phyloP scores from a whole-genome alignment of 306 rosid species.

The Vigna reflexopilosa region DNA sequence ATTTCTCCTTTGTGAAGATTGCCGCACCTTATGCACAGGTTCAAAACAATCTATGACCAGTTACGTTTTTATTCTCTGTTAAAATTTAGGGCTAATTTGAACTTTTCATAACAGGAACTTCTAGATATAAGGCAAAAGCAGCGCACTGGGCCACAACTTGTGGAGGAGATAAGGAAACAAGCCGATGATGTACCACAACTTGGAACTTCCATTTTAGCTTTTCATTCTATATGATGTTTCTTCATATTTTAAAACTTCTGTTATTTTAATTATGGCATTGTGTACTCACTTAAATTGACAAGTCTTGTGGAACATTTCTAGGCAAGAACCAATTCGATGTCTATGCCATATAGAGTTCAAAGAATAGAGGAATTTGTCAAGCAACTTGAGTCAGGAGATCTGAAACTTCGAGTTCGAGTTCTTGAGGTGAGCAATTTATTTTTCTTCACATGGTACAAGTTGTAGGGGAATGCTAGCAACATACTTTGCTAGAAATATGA shows the following conservation, averaged over 20 bases:
- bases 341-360: slow-evolving; percentile 98
- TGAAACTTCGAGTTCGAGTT: slow-evolving; percentile 94
- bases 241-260: too few species aligned
- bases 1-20: slow-evolving; percentile 89
- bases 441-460: not conserved
- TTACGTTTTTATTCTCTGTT: not conserved
- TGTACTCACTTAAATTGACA: slow-evolving; percentile 17
- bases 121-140: slow-evolving; percentile 76
- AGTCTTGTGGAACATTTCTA: slow-evolving; percentile 44
- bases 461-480: too few species aligned
- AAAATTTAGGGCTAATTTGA: slow-evolving; percentile 25
- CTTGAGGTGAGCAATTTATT: slow-evolving; percentile 67
- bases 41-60: slow-evolving; percentile 9
- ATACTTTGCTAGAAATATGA: too few species aligned
- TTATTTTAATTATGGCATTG: not conserved
- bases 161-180: slow-evolving; percentile 84
- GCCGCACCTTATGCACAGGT: slow-evolving; percentile 99
- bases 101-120: slow-evolving; percentile 68
- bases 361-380: slow-evolving; percentile 87
- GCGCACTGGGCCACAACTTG: slow-evolving; percentile 67
- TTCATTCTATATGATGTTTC: slow-evolving; percentile 1
- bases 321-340: slow-evolving; percentile 84
- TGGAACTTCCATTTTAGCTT: slow-evolving; percentile 32
- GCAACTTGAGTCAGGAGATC: slow-evolving; percentile 86
- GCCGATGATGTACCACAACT: slow-evolving; percentile 72